Base-by-base conservation (phyloP, 2,329 filamentous ascomycete species). In the Aureobasidium sp. region DNA sequence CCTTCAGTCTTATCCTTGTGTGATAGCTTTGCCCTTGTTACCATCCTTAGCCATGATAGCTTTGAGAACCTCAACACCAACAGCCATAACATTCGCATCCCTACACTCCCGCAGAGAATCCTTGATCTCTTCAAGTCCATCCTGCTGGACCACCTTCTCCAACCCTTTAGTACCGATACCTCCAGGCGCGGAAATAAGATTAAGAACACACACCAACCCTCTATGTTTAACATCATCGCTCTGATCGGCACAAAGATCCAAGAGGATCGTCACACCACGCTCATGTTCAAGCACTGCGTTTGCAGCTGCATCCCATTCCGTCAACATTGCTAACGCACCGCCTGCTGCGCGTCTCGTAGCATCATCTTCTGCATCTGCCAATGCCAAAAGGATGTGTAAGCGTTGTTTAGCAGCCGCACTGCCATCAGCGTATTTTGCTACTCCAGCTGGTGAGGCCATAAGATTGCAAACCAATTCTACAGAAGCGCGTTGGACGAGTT, bases 401-500 rank as follows among this genome's bases (percentile, higher is more conserved):
- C 93, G 82, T 60, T 90, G 86, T 29, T 82, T 83, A 0, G 91
- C 89, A 64, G 87, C 83, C 29, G 82, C 80, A 3, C 82, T 84
- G 15, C 81, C 82, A 64, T 89, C 87, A 0, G 86, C 87, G 68
- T 90, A 93, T 32, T 88, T 81, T 1, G 82, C 80, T 3, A 89
- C 80, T 20, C 87, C 87, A 39, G 86, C 81, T 0, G 86, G 83
- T 1, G 81, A 81, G 62, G 88, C 86, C 71, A 90, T 88, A 17
- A 99, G 81, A 70, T 99, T 99, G 77, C 94, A 99, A 26, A 97
- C 81, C 2, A 99, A 81, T 73, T 99, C 92, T 29, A 90, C 89
- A 0, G 90, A 84, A 0, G 93, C 93, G 56, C 93, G 89, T 62
- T 88, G 87, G 20, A 99, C 83, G 66, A 89, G 82, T 1, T 80